Conservation (phyloP, 1,284 basidiomycete species). For the Phylloporus gajari region DNA sequence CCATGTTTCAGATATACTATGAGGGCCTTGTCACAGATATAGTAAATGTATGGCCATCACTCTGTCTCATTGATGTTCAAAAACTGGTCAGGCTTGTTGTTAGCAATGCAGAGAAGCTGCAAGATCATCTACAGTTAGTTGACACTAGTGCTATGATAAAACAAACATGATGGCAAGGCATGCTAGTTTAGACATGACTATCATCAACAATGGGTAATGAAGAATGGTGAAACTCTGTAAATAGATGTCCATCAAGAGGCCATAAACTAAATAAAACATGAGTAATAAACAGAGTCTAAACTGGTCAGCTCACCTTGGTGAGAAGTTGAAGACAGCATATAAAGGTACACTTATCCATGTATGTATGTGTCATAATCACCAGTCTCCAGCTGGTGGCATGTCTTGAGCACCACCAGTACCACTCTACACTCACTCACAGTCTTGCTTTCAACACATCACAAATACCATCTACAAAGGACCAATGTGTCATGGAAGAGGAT, state of each 20-base stretch:
- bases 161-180: constrained; percentile 96
- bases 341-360: constrained; percentile 97
- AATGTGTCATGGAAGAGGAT: constrained; percentile 96
- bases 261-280: constrained; percentile 70
- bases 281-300: constrained; percentile 2
- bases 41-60: constrained; percentile 89
- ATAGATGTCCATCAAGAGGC: constrained; percentile 97
- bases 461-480: constrained; percentile 87
- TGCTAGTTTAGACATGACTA: constrained; percentile 98
- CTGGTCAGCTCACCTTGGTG: constrained; percentile 73
- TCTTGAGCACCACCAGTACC: too few species aligned
- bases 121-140: constrained; percentile 93
- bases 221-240: constrained; percentile 95
- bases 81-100: constrained; percentile 88
- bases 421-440: too few species aligned
- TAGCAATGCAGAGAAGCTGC: constrained; percentile 88
- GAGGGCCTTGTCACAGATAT: constrained; percentile 82
- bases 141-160: constrained; percentile 92
- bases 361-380: too few species aligned
- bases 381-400: too few species aligned
- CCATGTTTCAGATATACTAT: constrained; percentile 89
- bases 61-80: constrained; percentile 89
- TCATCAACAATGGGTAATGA: constrained; percentile 98
- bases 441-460: too few species aligned
- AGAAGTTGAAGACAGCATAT: constrained; percentile 98